Evolutionary conservation across 2,329 filamentous ascomycete genomes (phyloP).

Genomic region (Cryphonectria carpinicola): DNA sequence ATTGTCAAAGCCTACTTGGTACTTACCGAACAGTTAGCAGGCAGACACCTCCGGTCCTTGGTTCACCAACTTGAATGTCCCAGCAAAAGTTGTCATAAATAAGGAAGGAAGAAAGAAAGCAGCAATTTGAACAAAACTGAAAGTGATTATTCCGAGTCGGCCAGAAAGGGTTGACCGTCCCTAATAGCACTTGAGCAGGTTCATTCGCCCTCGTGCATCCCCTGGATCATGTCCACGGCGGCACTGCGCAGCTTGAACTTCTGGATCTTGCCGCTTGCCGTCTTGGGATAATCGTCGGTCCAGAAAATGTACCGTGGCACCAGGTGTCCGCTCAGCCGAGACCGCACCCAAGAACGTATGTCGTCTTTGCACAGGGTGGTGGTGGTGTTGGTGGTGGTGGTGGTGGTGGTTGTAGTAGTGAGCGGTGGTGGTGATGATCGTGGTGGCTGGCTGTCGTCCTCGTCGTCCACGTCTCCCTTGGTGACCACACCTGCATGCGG

Average conservation of each 20-base stretch:
- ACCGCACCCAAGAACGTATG: conserved; percentile 73
- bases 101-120: too few relatives aligned
- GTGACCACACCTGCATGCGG: conserved; percentile 45
- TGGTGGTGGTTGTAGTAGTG: background rate
- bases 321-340: conserved; percentile 72
- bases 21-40: too few relatives aligned
- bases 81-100: too few relatives aligned
- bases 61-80: too few relatives aligned
- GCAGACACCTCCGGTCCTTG: too few relatives aligned
- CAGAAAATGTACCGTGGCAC: conserved; percentile 92
- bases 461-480: conserved; percentile 32
- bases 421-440: too few relatives aligned
- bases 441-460: conserved; percentile 27
- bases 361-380: conserved; percentile 55
- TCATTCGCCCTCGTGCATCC: conserved; percentile 7
- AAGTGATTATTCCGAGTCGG: too few relatives aligned
- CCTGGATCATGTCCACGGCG: conserved; percentile 49
- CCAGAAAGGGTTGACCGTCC: too few relatives aligned
- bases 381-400: background rate
- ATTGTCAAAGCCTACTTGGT: too few relatives aligned
- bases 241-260: conserved; percentile 83
- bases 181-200: too few relatives aligned
- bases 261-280: conserved; percentile 94
- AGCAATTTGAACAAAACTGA: too few relatives aligned
- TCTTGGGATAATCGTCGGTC: conserved; percentile 85